Evolutionary conservation across 768 basidiomycete species (phyloP), one percentile per base, ranked within the genome.

Genomic region (Termitomyces sp.): DNA sequence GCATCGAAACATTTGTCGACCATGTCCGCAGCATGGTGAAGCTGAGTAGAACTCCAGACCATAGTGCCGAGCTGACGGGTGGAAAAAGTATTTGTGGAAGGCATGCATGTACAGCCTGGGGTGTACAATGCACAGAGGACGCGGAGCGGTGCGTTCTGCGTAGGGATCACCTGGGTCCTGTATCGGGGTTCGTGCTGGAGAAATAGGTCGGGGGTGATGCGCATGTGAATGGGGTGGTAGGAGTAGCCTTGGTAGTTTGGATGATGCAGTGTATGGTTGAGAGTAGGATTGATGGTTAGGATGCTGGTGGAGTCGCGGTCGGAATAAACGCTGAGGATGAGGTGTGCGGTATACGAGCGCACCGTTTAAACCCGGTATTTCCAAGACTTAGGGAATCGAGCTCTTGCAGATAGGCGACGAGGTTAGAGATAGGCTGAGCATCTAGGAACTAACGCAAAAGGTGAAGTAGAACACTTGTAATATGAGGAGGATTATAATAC

Each of bases 341-440:
- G 76, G 69, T 5, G 83, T 76, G 29, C 89, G 85, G 29, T 82
- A 73, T 23, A 91, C 76, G 15, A 91, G 78, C 0, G 88, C 84
- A 12, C 89, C 89, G 59, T 91, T 89, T 25, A 89, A 72, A 64
- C 91, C 89, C 6, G 91, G 76, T 5, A 91, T 76, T n/a, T n/a
- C n/a, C 96, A 6, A 96, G 83, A 0, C 91, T 89, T 0, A 87
- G 78, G 1, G 90, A 79, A 66, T 99, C 97, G 0, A 99, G 76
- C 67, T 96, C 95, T 79, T 98, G 95, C 0, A 99, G 80, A 68
- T 98, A 99, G 1, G 91, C 91, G 29, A 91, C 94, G 50, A 99
- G 87, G 66, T 95, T 94, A 58, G 94, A 89, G 52, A 98, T 97
- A 2, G 95, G 79, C 65, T 98, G 97, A 0, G 96, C 94, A 60